Conservation (phyloP, 495 filamentous ascomycete species). For the Lasiosphaeria ovina region DNA sequence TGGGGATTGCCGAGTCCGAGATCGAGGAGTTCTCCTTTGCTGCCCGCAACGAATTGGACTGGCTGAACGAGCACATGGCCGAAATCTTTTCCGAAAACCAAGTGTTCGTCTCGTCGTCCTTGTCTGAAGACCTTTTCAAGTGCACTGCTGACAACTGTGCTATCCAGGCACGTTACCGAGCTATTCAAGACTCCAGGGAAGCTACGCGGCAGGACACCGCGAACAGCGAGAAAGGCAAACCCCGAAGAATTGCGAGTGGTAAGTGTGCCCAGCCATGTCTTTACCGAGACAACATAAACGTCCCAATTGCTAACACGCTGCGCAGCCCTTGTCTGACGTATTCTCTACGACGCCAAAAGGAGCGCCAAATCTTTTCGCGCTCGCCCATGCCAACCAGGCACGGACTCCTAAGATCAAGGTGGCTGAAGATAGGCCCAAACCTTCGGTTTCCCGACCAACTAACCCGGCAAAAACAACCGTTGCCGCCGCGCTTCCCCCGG, state of each 20-base stretch:
- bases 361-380: slow-evolving; percentile 45
- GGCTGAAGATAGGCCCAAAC: slow-evolving; percentile 30
- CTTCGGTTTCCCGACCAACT: slow-evolving; percentile 25
- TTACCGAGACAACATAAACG: slow-evolving; percentile 6
- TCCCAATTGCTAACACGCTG: slow-evolving; percentile 16
- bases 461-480: slow-evolving; percentile 24
- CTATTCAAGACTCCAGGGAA: slow-evolving; percentile 96
- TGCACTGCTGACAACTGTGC: not conserved
- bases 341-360: slow-evolving; percentile 58
- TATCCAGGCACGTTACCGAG: slow-evolving; percentile 74
- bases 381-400: slow-evolving; percentile 29
- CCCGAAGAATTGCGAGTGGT: slow-evolving; percentile 67
- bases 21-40: slow-evolving; percentile 86
- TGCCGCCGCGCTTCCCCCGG: slow-evolving; percentile 18
- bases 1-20: slow-evolving; percentile 58
- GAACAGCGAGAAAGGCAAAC: slow-evolving; percentile 71
- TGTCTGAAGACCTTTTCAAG: not conserved
- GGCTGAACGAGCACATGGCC: slow-evolving; percentile 96
- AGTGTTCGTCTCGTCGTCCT: slow-evolving; percentile 55
- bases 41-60: slow-evolving; percentile 86
- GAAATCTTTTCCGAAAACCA: slow-evolving; percentile 86
- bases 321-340: slow-evolving; percentile 78
- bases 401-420: slow-evolving; percentile 41
- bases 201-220: slow-evolving; percentile 87
- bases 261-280: slow-evolving; percentile 26